Base-by-base conservation (phyloP, 2,329 filamentous ascomycete species). In the Ophiostoma novo-ulmi region DNA sequence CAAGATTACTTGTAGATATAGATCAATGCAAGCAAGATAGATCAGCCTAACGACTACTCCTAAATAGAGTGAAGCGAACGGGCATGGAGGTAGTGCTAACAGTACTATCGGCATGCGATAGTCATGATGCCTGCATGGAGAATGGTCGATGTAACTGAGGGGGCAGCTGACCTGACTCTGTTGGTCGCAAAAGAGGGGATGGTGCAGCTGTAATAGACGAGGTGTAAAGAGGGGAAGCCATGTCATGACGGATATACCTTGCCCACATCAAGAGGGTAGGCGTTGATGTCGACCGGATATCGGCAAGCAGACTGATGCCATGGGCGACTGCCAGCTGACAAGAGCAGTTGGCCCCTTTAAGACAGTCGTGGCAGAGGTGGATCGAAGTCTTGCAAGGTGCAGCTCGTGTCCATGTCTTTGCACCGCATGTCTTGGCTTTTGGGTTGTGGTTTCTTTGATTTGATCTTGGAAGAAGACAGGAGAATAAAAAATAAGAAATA, bases 131-230 rank as follows among this genome's bases (percentile, higher is more conserved):
- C 52, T 31, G 22, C 11, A 8, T 20, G 44, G 44, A 48, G 8
- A 10, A 31, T 26, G 52, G n/a, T 5, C 22, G 22, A 58, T 58
- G 11, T 22, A 17, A 58, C 22, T 26, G 52, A 26, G n/a, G 52
- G 52, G 52, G 52, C 52, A 31, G 52, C 52, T 58, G 52, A 58
- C 52, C n/a, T 17, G 52, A 6, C 52, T 26, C 10, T 31, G 52
- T 26, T 58, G 52, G 31, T 58, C n/a, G 22, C 52, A 22, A 58
- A 58, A 58, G 52, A 58, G 52, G 52, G 52, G 52, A 48, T 48
- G 22, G 10, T 58, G 52, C 48, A 55, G n/a, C n/a, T 26, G 22
- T 26, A 31, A 31, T 31, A 58, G 52, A 58, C 22, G 52, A 58
- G 52, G 52, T 26, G 52, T 14, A 44, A 14, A 44, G 52, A 58